Base-by-base conservation (phyloP, 768 basidiomycete species). In the Tulasnella sp. region DNA sequence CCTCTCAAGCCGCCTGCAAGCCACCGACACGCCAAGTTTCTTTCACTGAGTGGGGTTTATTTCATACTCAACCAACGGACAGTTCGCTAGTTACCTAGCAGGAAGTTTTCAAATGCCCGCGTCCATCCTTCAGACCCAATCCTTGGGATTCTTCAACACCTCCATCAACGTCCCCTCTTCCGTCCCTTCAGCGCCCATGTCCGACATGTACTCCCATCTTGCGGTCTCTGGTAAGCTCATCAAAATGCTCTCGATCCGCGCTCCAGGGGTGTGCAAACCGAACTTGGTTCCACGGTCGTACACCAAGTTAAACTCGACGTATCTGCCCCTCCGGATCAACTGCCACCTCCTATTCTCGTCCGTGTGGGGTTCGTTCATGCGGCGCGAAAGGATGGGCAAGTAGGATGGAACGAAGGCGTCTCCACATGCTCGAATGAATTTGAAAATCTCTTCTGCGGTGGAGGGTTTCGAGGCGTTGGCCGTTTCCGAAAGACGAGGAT, bases 301-400 rank as follows among this genome's bases (percentile, higher is more conserved):
- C 15, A 95, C 90, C 80, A 96, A 84, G 83, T 96, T 96, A 85
- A 96, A 99, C 84, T 99, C 97, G 74, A 97, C 97, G 82, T 98
- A 97, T 80, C 96, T 88, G 0, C 96, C 96, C 35, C 96, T 87
- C 57, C 98, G 88, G 37, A 99, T 81, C 76, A 97, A 89, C 84
- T 99, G 97, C 98, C 98, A 99, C 73, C 96, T 88, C 71, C 95
- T 89, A 79, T 94, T 86, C 40, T 87, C 90, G 35, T 90, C 88
- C 72, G 87, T 88, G 80, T 82, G 86, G 1, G 81, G 80, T 77
- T 81, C 83, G 75, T 84, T 79, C 74, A 87, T 86, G 15, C 93
- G 88, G 46, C 86, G 86, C 77, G 87, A 81, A 61, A 99, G 86
- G 83, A 99, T 92, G 26, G 98, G 97, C 69, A 98, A 81, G 83